Conservation (phyloP, 371 early-diverging fungal species). For the Entomophthora muscae region DNA sequence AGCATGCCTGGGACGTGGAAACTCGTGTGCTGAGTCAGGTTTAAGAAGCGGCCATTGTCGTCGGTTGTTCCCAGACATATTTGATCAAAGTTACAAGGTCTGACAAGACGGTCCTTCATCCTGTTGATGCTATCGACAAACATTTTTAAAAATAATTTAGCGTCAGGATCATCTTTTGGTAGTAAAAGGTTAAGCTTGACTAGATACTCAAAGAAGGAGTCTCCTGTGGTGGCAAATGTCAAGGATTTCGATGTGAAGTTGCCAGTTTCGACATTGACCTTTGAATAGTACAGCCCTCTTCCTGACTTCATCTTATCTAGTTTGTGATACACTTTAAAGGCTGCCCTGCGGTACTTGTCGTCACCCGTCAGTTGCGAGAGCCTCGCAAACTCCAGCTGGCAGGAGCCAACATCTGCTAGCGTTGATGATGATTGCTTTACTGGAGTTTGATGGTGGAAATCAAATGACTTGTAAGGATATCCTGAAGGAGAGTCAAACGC, state of each 20-base stretch:
- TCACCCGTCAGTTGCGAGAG: slow-evolving; percentile 58
- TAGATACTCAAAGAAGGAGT: slow-evolving; percentile 12
- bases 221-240: slow-evolving; percentile 10
- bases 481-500: slow-evolving; percentile 54
- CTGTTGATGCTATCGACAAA: too few relatives aligned
- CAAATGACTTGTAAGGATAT: slow-evolving; percentile 56
- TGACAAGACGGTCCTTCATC: too few relatives aligned
- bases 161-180: too few relatives aligned
- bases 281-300: slow-evolving; percentile 29
- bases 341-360: slow-evolving; percentile 22
- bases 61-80: too few relatives aligned
- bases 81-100: too few relatives aligned
- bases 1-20: slow-evolving; percentile 61
- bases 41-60: too few relatives aligned
- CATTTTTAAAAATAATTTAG: too few relatives aligned
- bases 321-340: neutral
- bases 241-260: slow-evolving; percentile 7
- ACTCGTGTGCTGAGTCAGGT: too few relatives aligned
- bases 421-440: slow-evolving; percentile 29
- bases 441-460: slow-evolving; percentile 20
- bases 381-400: slow-evolving; percentile 78
- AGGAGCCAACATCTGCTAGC: slow-evolving; percentile 71
- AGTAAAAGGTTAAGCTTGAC: slow-evolving; percentile 6
- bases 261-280: slow-evolving; percentile 16
- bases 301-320: slow-evolving; percentile 20